Percentiles rank a stretch among this genome's conserved stretches.
Evolutionary conservation across 257 asterid species (phyloP).

Genomic region (Thymus quinquecostatus): DNA sequence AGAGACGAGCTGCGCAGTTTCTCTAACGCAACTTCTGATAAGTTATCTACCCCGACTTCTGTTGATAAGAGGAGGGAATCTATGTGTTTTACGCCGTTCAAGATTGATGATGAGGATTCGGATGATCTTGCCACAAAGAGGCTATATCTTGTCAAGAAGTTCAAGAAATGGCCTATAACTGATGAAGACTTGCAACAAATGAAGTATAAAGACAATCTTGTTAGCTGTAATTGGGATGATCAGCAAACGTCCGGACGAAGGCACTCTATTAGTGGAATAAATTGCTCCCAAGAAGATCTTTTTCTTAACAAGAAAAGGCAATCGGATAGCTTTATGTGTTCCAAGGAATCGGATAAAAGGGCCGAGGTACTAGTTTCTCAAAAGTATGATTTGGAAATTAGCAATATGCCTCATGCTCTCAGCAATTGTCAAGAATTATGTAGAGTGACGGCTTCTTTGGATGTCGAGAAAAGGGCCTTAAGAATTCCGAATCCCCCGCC

Average conservation of each 20-base stretch:
- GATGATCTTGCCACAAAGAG: constrained; percentile 49
- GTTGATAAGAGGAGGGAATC: constrained; percentile 60
- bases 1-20: constrained; percentile 67
- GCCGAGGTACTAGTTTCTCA: constrained; percentile 48
- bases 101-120: constrained; percentile 59
- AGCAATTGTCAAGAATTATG: constrained; percentile 47
- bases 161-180: constrained; percentile 79
- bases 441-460: constrained; percentile 57
- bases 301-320: constrained; percentile 68
- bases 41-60: constrained; percentile 47
- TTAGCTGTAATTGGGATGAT: constrained; percentile 47
- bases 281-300: constrained; percentile 55
- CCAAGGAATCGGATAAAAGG: constrained; percentile 67
- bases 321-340: constrained; percentile 73
- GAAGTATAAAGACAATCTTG: constrained; percentile 39
- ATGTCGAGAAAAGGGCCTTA: constrained; percentile 70
- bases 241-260: constrained; percentile 54
- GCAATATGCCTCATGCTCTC: constrained; percentile 39
- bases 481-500: constrained; percentile 94
- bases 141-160: constrained; percentile 64
- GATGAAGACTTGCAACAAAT: constrained; percentile 67
- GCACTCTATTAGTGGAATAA: constrained; percentile 84
- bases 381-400: constrained; percentile 46
- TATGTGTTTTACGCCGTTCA: constrained; percentile 55
- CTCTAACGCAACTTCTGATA: constrained; percentile 44